Conservation (phyloP, 805 yeast genomes). For the Wickerhamiella dianesei region DNA sequence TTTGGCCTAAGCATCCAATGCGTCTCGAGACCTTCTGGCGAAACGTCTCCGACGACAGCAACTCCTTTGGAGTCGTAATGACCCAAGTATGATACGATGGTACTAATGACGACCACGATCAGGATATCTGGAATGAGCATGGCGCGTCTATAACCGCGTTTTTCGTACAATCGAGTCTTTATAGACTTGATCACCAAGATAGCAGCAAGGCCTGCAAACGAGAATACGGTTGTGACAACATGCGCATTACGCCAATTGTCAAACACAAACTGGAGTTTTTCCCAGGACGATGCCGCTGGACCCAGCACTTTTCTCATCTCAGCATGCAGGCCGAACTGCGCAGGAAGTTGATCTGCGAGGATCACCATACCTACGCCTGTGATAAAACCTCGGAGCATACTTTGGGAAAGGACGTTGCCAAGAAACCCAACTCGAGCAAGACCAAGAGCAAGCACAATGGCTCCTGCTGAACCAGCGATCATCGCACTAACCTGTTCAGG, state of each 20-base stretch:
- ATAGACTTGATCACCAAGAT: slow-evolving; percentile 33
- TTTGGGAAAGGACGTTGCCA: slow-evolving; percentile 64
- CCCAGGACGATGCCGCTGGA: slow-evolving; percentile 51
- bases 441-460: slow-evolving; percentile 57
- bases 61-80: slow-evolving; percentile 35
- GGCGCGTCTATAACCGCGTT: slow-evolving; percentile 27
- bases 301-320: slow-evolving; percentile 30
- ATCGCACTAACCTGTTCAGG: slow-evolving; percentile 50
- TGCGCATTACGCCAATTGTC: slow-evolving; percentile 38
- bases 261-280: slow-evolving; percentile 47
- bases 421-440: slow-evolving; percentile 73
- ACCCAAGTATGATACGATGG: slow-evolving; percentile 36
- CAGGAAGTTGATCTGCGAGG: slow-evolving; percentile 61
- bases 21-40: slow-evolving; percentile 36
- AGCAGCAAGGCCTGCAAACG: slow-evolving; percentile 37
- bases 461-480: slow-evolving; percentile 64
- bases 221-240: slow-evolving; percentile 46
- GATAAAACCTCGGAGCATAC: slow-evolving; percentile 68
- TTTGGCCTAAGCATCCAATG: slow-evolving; percentile 41
- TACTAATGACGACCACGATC: slow-evolving; percentile 50
- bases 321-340: slow-evolving; percentile 53
- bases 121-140: slow-evolving; percentile 77
- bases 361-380: slow-evolving; percentile 77
- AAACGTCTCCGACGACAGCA: slow-evolving; percentile 55
- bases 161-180: slow-evolving; percentile 27